Percentiles rank a stretch among this genome's conserved stretches.
phyloP scores from a whole-genome alignment of 2,329 filamentous ascomycete genomes.

The Aulographum hederae region DNA sequence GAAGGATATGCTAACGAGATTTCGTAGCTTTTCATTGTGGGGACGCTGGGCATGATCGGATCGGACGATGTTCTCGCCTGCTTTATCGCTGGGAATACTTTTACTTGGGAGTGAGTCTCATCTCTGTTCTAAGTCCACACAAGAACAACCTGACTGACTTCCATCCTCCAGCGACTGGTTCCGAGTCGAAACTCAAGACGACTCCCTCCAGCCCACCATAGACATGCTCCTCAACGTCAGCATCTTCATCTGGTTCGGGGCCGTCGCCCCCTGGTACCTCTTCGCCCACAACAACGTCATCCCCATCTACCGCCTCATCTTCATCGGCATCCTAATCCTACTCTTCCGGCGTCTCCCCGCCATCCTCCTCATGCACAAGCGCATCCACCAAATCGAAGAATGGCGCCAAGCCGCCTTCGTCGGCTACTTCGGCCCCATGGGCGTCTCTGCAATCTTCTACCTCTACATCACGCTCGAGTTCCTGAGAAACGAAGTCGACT shows the following conservation, averaged over 20 bases:
- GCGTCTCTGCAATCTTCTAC: slow-evolving; percentile 81
- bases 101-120: slow-evolving; percentile 51
- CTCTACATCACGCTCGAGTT: slow-evolving; percentile 69
- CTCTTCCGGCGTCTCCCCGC: slow-evolving; percentile 62
- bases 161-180: slow-evolving; percentile 71
- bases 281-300: slow-evolving; percentile 54
- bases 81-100: slow-evolving; percentile 37
- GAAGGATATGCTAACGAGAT: too few species aligned
- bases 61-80: slow-evolving; percentile 43
- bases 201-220: slow-evolving; percentile 83
- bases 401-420: slow-evolving; percentile 64
- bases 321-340: slow-evolving; percentile 58
- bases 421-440: slow-evolving; percentile 85
- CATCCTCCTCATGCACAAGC: slow-evolving; percentile 52
- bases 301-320: slow-evolving; percentile 53
- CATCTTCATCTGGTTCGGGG: slow-evolving; percentile 83
- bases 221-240: slow-evolving; percentile 85
- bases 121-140: not conserved
- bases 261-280: slow-evolving; percentile 60
- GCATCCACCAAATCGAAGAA: slow-evolving; percentile 63
- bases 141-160: not conserved
- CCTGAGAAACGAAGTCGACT: slow-evolving; percentile 32
- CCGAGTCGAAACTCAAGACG: slow-evolving; percentile 69
- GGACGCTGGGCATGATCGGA: slow-evolving; percentile 37
- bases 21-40: slow-evolving; percentile 35